Base-by-base conservation (phyloP, 2,329 filamentous ascomycete species). In the Aureobasidium pullulans region DNA sequence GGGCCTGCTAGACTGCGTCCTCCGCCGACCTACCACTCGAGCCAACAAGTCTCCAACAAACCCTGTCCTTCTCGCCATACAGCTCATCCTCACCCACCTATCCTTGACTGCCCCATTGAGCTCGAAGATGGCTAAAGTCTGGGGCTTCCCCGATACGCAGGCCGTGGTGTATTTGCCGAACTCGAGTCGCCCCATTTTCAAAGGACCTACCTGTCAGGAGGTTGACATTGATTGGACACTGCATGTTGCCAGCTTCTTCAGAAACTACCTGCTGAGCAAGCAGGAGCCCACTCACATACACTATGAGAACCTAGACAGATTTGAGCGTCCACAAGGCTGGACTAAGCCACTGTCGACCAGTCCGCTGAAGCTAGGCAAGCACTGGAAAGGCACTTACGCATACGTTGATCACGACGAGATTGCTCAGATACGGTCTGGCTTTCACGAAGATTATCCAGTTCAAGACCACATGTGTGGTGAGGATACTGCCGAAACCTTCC, bases 241-340 rank as follows among this genome's bases (percentile, higher is more conserved):
- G 5, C 75, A 81, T 62, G 70, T 75, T 40, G 65, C 79, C 44
- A 80, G 81, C 62, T 82, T 82, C 71, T 83, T 81, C 70, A 76
- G 76, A 47, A 75, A 76, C 50, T 78, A 83, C 62, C 73, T 82
- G 66, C 73, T 73, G 42, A 65, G 66, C 23, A 71, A 75, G 0
- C 66, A 80, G 36, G 52, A 56, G 8, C 31, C 56, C n/a, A 37
- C 29, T 31, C n/a, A 29, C 32, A 15, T 28, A 6, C 6, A 9
- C 15, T 46, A 59, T 29, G 47, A 48, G 6, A 53, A 39, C 2
- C 36, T 62, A 11, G n/a, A 3, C n/a, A 16, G 16, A 3, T 1
- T n/a, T 10, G 52, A 62, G 29, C 36, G 57, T 19, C 61, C 61
- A 6, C 52, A 56, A 13, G 32, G 40, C 6, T 79, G 77, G 77